A percentile compares a stretch with the other conserved stretches of the same genome.
Conservation (phyloP, 2,329 filamentous ascomycete genomes). For the Corynespora cassiicola region DNA sequence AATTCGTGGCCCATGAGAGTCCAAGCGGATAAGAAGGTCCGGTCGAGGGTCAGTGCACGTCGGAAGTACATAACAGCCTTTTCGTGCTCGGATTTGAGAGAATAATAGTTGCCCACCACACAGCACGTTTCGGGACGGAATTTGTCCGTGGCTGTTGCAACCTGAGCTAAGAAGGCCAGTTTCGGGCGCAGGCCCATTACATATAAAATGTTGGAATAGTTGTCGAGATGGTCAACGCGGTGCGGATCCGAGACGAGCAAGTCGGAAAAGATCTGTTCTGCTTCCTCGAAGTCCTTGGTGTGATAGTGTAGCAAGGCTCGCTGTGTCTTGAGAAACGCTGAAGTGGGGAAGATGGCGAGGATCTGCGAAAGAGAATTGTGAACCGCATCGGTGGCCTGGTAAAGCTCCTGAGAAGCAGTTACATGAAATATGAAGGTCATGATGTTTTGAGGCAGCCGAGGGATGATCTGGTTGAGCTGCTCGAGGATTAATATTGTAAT, state of each 20-base stretch:
- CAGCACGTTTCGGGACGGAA: conserved; percentile 97
- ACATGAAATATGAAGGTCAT: conserved; percentile 95
- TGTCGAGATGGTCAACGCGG: conserved; percentile 87
- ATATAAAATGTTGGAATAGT: conserved; percentile 97
- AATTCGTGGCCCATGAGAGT: conserved; percentile 99
- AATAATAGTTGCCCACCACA: conserved; percentile 97
- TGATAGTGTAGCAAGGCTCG: conserved; percentile 89
- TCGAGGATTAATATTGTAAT: not conserved
- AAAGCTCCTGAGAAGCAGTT: conserved; percentile 88
- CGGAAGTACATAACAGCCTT: conserved; percentile 99
- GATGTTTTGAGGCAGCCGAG: conserved; percentile 84
- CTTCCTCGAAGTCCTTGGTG: conserved; percentile 75
- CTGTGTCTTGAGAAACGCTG: conserved; percentile 89
- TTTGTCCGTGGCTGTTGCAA: conserved; percentile 90
- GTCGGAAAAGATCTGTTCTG: conserved; percentile 69
- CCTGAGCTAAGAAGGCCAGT: conserved; percentile 87
- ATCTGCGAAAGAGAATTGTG: conserved; percentile 79
- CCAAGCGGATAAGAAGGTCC: conserved; percentile 92
- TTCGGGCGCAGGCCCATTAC: conserved; percentile 89
- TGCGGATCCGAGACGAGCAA: conserved; percentile 72
- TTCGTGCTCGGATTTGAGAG: conserved; percentile 90
- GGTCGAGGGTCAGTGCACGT: conserved; percentile 86
- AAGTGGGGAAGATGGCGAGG: conserved; percentile 82
- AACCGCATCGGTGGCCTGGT: conserved; percentile 79
- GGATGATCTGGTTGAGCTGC: conserved; percentile 74